A percentile compares a stretch with the other conserved stretches of the same genome.
Evolutionary conservation across 1,284 basidiomycete species (phyloP).

Genomic region (Athelia psychrophila): DNA sequence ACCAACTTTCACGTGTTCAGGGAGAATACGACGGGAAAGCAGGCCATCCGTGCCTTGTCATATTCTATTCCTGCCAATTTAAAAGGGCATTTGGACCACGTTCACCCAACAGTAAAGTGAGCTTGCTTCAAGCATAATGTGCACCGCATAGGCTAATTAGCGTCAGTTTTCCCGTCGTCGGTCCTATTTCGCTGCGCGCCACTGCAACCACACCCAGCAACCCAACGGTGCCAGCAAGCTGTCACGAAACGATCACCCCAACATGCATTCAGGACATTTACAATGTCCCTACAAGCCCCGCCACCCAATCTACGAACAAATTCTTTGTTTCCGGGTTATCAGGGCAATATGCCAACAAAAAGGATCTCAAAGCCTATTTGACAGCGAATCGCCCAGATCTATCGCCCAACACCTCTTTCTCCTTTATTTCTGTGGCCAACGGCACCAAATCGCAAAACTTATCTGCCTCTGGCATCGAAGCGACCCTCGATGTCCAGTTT

Average conservation of each 20-base stretch:
- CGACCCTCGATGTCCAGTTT: slow-evolving; percentile 25
- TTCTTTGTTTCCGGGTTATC: slow-evolving; percentile 31
- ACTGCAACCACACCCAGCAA: too few relatives aligned
- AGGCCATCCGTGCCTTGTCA: slow-evolving; percentile 35
- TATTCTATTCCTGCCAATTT: slow-evolving; percentile 40
- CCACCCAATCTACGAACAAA: slow-evolving; percentile 24
- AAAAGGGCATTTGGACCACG: slow-evolving; percentile 34
- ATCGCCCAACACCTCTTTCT: slow-evolving; percentile 14
- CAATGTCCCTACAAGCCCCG: slow-evolving; percentile 26
- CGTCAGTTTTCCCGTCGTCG: too few relatives aligned
- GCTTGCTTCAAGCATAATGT: slow-evolving; percentile 3
- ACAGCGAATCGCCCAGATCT: slow-evolving; percentile 17
- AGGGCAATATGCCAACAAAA: slow-evolving; percentile 19
- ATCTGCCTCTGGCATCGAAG: slow-evolving; percentile 35
- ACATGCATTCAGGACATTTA: slow-evolving; percentile 26
- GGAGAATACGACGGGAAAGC: slow-evolving; percentile 30
- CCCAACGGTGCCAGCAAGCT: too few relatives aligned
- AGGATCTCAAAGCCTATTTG: slow-evolving; percentile 34
- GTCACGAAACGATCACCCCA: slow-evolving; percentile 18
- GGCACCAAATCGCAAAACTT: slow-evolving; percentile 40
- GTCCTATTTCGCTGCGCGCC: too few relatives aligned
- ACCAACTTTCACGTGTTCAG: slow-evolving; percentile 36
- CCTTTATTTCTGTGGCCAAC: slow-evolving; percentile 35
- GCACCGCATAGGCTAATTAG: too few relatives aligned
- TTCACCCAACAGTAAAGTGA: slow-evolving; percentile 44